phyloP scores from a whole-genome alignment of 2,329 filamentous ascomycete genomes.

The Myriosclerotinia scirpicola region DNA sequence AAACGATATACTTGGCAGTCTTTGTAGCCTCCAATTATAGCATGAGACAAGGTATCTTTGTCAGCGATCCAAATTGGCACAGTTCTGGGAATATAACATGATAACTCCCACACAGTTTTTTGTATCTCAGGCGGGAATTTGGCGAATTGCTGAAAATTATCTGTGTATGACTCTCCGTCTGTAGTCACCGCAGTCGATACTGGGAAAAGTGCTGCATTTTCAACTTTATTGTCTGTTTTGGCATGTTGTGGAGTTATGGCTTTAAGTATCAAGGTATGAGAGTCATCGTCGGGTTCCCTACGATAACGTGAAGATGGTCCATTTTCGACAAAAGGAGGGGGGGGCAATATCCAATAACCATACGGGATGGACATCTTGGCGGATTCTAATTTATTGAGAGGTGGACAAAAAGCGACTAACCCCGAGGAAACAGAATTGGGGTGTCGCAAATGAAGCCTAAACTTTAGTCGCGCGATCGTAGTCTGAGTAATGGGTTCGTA shows the following conservation, averaged over 20 bases:
- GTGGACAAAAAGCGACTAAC: no score
- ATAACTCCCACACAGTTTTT: slow-evolving; percentile 4
- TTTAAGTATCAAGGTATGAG: neutral
- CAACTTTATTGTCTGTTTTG: neutral
- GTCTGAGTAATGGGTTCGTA: no score
- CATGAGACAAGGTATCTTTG: neutral
- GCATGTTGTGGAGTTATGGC: neutral
- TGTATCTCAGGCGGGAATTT: slow-evolving; percentile 12
- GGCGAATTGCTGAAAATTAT: neutral
- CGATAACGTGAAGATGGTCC: neutral
- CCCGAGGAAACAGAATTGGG: no score
- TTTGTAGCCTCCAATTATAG: neutral
- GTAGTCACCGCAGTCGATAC: neutral
- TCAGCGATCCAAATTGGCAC: neutral
- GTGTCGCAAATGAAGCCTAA: no score
- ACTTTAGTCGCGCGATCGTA: no score
- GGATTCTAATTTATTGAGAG: neutral
- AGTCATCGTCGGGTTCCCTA: neutral
- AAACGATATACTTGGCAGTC: neutral
- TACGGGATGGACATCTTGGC: no score
- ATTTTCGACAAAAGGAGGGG: neutral
- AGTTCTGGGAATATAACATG: neutral
- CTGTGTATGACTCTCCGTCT: neutral
- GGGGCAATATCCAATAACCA: neutral
- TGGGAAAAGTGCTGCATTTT: neutral